Conservation (phyloP, 2,329 filamentous ascomycete genomes). For the Ceratocystis destructans region DNA sequence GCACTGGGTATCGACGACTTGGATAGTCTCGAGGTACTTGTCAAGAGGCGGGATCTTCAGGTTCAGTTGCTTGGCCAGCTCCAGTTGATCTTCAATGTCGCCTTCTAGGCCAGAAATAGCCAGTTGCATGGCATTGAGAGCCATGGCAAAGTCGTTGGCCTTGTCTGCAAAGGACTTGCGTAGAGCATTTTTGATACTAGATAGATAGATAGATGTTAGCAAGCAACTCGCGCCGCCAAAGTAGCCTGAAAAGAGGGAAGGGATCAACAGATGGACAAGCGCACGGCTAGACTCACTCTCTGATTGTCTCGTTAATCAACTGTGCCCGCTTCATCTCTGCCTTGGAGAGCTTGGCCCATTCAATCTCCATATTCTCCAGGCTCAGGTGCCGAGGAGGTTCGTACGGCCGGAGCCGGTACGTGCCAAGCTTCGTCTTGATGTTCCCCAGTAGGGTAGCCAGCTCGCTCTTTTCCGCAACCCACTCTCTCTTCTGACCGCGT, state of each 20-base stretch:
- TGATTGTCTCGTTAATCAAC: slow-evolving; percentile 93
- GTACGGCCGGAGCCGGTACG: slow-evolving; percentile 81
- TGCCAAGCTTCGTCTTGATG: slow-evolving; percentile 96
- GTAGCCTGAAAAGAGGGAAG: not conserved
- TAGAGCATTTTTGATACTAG: slow-evolving; percentile 82
- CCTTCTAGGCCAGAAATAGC: slow-evolving; percentile 96
- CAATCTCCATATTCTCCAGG: slow-evolving; percentile 65
- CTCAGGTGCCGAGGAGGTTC: slow-evolving; percentile 75
- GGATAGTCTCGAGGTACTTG: slow-evolving; percentile 78
- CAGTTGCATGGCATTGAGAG: slow-evolving; percentile 84
- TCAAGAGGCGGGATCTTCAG: slow-evolving; percentile 81
- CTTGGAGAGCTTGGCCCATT: slow-evolving; percentile 68
- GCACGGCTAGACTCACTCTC: slow-evolving; percentile 49
- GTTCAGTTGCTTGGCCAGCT: slow-evolving; percentile 73
- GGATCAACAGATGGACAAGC: not conserved
- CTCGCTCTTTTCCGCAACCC: slow-evolving; percentile 97
- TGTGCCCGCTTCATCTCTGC: slow-evolving; percentile 81
- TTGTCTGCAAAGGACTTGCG: slow-evolving; percentile 92
- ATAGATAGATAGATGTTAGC: not conserved
- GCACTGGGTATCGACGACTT: slow-evolving; percentile 73
- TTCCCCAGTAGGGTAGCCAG: slow-evolving; percentile 85
- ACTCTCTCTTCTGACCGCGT: slow-evolving; percentile 74
- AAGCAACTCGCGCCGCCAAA: not conserved
- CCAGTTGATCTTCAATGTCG: slow-evolving; percentile 86
- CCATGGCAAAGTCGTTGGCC: slow-evolving; percentile 93